Percentiles rank a stretch among this genome's conserved stretches.
Evolutionary conservation across 129 eudicot genomes (phyloP).

Genomic region (Chrysanthemum makinoi): DNA sequence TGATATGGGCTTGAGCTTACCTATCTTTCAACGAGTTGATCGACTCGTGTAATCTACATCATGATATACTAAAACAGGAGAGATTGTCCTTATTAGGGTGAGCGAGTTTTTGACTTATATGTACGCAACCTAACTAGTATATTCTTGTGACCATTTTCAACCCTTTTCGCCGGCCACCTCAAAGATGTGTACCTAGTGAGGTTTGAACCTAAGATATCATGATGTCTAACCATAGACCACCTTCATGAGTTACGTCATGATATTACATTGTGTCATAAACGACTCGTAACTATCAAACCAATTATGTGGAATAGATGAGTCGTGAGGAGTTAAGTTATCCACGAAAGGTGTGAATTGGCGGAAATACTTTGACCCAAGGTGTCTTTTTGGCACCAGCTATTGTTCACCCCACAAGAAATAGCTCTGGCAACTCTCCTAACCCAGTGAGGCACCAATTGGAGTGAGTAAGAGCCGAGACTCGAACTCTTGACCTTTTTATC

Average conservation of each 20-base stretch:
- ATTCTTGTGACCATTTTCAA: neutral
- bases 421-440: too few relatives aligned
- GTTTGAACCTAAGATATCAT: neutral
- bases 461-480: too few relatives aligned
- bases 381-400: too few relatives aligned
- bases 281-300: constrained; percentile 10
- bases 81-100: neutral
- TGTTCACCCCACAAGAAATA: too few relatives aligned
- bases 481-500: too few relatives aligned
- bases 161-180: neutral
- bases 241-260: neutral
- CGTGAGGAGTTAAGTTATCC: neutral
- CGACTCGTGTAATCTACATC: neutral
- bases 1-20: constrained; percentile 1
- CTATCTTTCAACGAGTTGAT: neutral
- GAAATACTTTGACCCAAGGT: too few relatives aligned
- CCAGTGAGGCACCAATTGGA: too few relatives aligned
- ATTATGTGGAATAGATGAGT: neutral
- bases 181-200: neutral
- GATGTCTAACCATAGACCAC: neutral
- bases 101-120: neutral
- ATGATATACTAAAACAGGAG: neutral
- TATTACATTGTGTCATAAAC: neutral
- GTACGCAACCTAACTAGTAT: neutral
- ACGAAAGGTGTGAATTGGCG: too few relatives aligned